Base-by-base conservation (phyloP, 257 asterid species). In the Nicotiana sylvestris region DNA sequence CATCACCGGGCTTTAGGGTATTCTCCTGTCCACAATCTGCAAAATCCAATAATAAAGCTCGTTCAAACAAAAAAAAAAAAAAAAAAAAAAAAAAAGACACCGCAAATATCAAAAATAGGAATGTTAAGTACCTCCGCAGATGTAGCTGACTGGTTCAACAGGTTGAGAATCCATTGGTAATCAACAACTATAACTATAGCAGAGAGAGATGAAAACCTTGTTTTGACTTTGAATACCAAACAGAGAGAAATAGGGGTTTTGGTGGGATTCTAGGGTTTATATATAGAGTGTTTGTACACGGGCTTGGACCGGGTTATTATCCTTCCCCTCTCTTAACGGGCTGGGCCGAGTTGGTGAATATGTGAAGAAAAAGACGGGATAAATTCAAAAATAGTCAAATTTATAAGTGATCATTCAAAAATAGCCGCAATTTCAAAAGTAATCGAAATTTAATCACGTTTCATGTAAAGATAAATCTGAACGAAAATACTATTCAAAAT, bases 21-120 rank as follows among this genome's bases (percentile, higher is more conserved):
- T 93, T 95, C 83, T 94, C 98, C 81, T 95, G 97, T 0, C 98
- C 97, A 85, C 98, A 95, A 88, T 93, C 98, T 94, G 82, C 80
- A 67, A 33, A 25, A 29, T 2, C 30, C 39, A 6, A n/a, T 18
- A 5, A 37, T 7, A 39, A 39, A 39, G 49, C 49, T 61, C 13
- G 13, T n/a, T n/a, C 21, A n/a, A 61, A 32, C 13, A 7, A 61
- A 21, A 21, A 21, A 21, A 21, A 21, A 21, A 21, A 21, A 21
- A 21, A 21, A 21, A 21, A 21, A 21, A 21, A 21, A 21, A 21
- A 21, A 21, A 21, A 21, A 21, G 21, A 81, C 1, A 10, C 17
- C 3, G 13, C 37, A 37, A 4, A 49, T 2, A 17, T 5, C 58
- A 13, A 30, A 18, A 30, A 11, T 4, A 32, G 9, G 0, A 25